Evolutionary conservation across 192 early-diverging fungal species (phyloP), one percentile per base, ranked within the genome.

Genomic region (Dissophora globulifera): DNA sequence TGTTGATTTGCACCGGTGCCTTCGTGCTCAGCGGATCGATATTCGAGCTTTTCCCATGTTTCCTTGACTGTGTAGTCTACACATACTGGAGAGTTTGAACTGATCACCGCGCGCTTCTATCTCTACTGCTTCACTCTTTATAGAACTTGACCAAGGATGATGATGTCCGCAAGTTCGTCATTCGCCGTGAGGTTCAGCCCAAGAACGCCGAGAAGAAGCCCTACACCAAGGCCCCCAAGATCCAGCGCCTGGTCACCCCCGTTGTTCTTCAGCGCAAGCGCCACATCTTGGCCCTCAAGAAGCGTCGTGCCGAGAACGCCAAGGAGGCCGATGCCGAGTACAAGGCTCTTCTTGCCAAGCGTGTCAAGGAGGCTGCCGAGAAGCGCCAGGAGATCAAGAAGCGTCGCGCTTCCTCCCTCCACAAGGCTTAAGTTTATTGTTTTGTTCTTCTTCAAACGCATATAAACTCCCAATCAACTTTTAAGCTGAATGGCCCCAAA

Each of bases 161-260:
- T 86, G 97, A 99, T 87, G 97, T 99, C 62, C 94, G 96, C 89
- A 94, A 99, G 90, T 99, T 94, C 88, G 97, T 99, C 51, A 97
- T 99, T 78, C 95, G 96, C 79, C 95, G 97, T 79, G 96, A 98
- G 83, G 85, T 99, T 66, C 83, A 89, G 71, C 90, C 89, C 87
- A 94, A 93, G 89, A 89, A 91, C 81, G 84, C 87, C 46, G 93
- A 89, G 68, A 95, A 93, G 88, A 95, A 96, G 91, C 84, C 91
- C 62, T 91, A 88, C 90, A 93, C 95, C 87, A 99, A 99, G 93
- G 96, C 84, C 58, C 85, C 84, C 74, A 95, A 95, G 87, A 98
- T 99, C 89, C 97, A 99, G 87, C 93, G 97, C 74, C 88, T 99
- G 69, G 94, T 99, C 64, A 99, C 97, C 71, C 97, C 97, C 79